phyloP scores from a whole-genome alignment of 805 yeast species.

The Dipodascus geniculatus region DNA sequence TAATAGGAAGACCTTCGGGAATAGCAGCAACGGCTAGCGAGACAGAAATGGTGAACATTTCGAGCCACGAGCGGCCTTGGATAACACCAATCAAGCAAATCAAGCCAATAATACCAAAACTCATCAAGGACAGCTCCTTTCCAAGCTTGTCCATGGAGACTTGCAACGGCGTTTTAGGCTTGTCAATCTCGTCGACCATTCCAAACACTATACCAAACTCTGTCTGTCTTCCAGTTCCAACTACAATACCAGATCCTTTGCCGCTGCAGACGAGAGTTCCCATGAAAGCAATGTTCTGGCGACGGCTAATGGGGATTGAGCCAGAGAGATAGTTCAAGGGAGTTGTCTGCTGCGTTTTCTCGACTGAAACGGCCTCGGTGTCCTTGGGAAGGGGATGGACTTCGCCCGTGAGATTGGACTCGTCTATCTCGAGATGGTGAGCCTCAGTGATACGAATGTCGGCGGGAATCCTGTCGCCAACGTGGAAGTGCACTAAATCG shows the following conservation, averaged over 20 bases:
- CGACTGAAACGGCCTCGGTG: conserved; percentile 25
- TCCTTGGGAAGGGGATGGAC: conserved; percentile 72
- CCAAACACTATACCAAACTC: conserved; percentile 92
- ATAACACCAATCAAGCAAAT: conserved; percentile 82
- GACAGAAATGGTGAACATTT: conserved; percentile 96
- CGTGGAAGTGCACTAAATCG: conserved; percentile 76
- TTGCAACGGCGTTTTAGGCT: conserved; percentile 96
- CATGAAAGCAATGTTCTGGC: conserved; percentile 82
- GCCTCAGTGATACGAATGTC: conserved; percentile 75
- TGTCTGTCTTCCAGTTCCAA: conserved; percentile 80
- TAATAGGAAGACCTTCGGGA: conserved; percentile 97
- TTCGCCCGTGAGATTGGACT: conserved; percentile 92
- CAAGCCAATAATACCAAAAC: conserved; percentile 81
- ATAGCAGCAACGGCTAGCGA: conserved; percentile 97
- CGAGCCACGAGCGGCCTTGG: conserved; percentile 92
- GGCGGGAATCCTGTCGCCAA: conserved; percentile 96
- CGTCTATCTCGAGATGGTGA: conserved; percentile 77
- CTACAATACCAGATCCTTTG: conserved; percentile 84
- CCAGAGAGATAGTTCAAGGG: conserved; percentile 3
- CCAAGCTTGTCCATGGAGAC: conserved; percentile 93
- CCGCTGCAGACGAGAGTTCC: conserved; percentile 97
- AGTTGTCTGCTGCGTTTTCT: neutral
- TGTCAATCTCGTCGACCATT: conserved; percentile 90
- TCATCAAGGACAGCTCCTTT: conserved; percentile 71
- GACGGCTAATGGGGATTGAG: conserved; percentile 48